Conservation (phyloP, 139 green algal species). For the Micractinium sp. region DNA sequence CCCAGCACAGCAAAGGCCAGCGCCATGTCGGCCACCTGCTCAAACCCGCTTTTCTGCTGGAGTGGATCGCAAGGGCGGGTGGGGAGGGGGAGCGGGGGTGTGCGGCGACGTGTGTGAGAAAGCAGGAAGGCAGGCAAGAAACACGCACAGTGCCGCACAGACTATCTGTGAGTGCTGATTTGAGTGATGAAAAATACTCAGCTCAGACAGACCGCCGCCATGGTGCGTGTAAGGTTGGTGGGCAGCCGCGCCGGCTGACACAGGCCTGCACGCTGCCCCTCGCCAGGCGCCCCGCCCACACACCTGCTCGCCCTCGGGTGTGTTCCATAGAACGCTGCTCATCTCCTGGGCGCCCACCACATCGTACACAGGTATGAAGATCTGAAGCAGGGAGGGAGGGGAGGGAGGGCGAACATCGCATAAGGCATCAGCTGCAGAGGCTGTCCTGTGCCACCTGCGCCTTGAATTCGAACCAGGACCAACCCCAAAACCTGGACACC, state of each 20-base stretch:
- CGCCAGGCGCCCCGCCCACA: too few species aligned
- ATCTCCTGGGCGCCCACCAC: constrained; percentile 22
- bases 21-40: constrained; percentile 57
- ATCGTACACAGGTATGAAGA: constrained; percentile 55
- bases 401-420: too few species aligned
- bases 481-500: too few species aligned
- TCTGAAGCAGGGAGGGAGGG: not conserved
- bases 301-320: not conserved
- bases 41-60: constrained; percentile 42
- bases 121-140: not conserved
- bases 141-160: not conserved
- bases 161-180: too few species aligned
- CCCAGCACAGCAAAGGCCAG: constrained; percentile 46
- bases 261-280: not conserved
- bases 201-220: too few species aligned
- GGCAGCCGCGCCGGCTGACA: too few species aligned
- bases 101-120: not conserved
- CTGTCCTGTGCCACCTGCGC: too few species aligned
- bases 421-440: too few species aligned
- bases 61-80: not conserved
- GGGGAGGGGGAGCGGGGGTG: not conserved
- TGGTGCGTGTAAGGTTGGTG: too few species aligned
- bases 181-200: too few species aligned
- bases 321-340: constrained; percentile 38
- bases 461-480: too few species aligned